Evolutionary conservation across 768 basidiomycete species (phyloP).

Genomic region (Galerina marginata): DNA sequence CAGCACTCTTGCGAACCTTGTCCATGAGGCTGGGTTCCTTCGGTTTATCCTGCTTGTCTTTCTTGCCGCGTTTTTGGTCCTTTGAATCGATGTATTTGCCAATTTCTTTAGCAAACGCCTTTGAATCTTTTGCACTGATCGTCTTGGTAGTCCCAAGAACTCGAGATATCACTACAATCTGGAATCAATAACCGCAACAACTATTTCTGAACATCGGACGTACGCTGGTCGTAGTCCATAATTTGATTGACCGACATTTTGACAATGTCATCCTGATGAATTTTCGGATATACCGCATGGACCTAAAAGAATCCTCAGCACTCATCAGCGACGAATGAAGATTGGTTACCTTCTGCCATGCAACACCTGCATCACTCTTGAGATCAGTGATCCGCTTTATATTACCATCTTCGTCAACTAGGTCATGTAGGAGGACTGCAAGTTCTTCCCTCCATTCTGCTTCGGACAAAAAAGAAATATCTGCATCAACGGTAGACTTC

Average conservation of each 20-base stretch:
- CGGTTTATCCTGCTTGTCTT: slow-evolving; percentile 43
- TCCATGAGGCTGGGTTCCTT: slow-evolving; percentile 44
- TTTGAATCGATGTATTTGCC: slow-evolving; percentile 71
- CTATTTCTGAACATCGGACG: slow-evolving; percentile 16
- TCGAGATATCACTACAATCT: slow-evolving; percentile 42
- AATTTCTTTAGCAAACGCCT: slow-evolving; percentile 57
- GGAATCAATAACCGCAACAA: not conserved
- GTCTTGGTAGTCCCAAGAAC: slow-evolving; percentile 60
- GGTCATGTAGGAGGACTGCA: slow-evolving; percentile 56
- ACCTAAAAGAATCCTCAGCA: slow-evolving; percentile 41
- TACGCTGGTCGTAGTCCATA: slow-evolving; percentile 51
- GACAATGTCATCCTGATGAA: slow-evolving; percentile 52
- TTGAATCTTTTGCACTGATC: slow-evolving; percentile 55
- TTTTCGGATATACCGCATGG: slow-evolving; percentile 63
- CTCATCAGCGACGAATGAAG: not conserved
- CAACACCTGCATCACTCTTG: slow-evolving; percentile 63
- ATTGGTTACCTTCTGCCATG: slow-evolving; percentile 59
- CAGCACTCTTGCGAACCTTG: slow-evolving; percentile 30
- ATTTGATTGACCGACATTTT: slow-evolving; percentile 58
- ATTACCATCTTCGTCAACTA: slow-evolving; percentile 64
- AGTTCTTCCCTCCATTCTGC: slow-evolving; percentile 65
- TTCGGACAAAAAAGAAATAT: slow-evolving; percentile 61
- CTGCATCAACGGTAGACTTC: slow-evolving; percentile 60
- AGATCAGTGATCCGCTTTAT: slow-evolving; percentile 58
- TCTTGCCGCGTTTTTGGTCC: slow-evolving; percentile 59